These are phyloP conservation scores for Phialophora expanda DNA, from an alignment of 2,329 filamentous ascomycete species.

Conservation along the genomic window DNA sequence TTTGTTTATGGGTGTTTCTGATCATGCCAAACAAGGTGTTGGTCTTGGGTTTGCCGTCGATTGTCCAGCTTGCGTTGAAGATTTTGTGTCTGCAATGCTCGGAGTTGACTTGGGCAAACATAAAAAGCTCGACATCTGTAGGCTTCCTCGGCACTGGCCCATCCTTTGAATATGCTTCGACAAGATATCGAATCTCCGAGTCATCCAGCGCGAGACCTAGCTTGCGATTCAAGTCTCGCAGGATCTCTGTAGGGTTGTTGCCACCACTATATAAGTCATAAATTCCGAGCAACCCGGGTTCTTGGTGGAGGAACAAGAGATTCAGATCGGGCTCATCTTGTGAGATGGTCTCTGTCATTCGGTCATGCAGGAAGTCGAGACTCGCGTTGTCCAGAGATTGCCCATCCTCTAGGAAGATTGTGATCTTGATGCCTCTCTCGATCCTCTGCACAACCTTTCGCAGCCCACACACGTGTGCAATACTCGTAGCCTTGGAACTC, in stretches of 20 bases:
- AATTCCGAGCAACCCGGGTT: conserved; percentile 69
- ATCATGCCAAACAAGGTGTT: conserved; percentile 95
- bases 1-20: conserved; percentile 82
- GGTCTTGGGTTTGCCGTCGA: conserved; percentile 80
- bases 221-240: conserved; percentile 81
- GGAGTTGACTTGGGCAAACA: conserved; percentile 99
- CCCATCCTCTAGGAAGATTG: conserved; percentile 65
- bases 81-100: conserved; percentile 90
- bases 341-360: conserved; percentile 89
- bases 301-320: conserved; percentile 76
- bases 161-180: conserved; percentile 76
- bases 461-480: conserved; percentile 88
- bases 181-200: conserved; percentile 89
- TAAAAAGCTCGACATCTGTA: conserved; percentile 94
- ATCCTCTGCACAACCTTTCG: conserved; percentile 74
- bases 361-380: conserved; percentile 76
- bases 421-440: conserved; percentile 82
- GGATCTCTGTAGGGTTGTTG: conserved; percentile 69
- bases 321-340: conserved; percentile 70
- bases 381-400: conserved; percentile 62
- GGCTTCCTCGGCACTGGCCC: conserved; percentile 65
- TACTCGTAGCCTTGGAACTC: conserved; percentile 95
- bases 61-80: conserved; percentile 96
- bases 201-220: conserved; percentile 85
- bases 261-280: conserved; percentile 74